Evolutionary conservation across 345 rosid genomes (phyloP).

Genomic region (Triadica sebifera): DNA sequence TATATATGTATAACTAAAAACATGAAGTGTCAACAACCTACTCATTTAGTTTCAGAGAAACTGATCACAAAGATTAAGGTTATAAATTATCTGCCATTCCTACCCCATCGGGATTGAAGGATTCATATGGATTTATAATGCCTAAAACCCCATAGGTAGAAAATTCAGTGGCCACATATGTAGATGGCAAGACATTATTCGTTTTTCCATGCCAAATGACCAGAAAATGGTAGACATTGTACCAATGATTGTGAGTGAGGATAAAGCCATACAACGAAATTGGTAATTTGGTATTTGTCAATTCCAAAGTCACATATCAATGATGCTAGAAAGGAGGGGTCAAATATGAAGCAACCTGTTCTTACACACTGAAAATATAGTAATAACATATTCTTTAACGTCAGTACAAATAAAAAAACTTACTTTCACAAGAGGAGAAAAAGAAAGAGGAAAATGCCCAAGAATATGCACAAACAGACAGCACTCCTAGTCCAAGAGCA

Average conservation of each 20-base stretch:
- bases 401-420: too few relatives aligned
- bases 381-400: not conserved
- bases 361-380: not conserved
- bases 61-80: too few relatives aligned
- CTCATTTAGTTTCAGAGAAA: not conserved
- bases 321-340: not conserved
- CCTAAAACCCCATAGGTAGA: not conserved
- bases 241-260: not conserved
- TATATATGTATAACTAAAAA: not conserved
- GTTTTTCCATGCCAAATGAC: not conserved
- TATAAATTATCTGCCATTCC: not conserved
- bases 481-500: not conserved
- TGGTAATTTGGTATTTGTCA: not conserved
- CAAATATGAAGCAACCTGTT: constrained; percentile 1
- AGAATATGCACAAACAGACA: not conserved
- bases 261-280: not conserved
- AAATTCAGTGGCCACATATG: not conserved
- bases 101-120: not conserved
- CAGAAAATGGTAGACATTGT: not conserved
- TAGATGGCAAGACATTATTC: not conserved
- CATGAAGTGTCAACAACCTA: not conserved
- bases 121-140: not conserved
- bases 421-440: not conserved
- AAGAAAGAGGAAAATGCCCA: not conserved
- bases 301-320: not conserved